A percentile compares a stretch with the other conserved stretches of the same genome.
These are phyloP conservation scores for Fraxinus sp. DNA, from an alignment of 305 asterid genomes.

Conservation along the genomic window DNA sequence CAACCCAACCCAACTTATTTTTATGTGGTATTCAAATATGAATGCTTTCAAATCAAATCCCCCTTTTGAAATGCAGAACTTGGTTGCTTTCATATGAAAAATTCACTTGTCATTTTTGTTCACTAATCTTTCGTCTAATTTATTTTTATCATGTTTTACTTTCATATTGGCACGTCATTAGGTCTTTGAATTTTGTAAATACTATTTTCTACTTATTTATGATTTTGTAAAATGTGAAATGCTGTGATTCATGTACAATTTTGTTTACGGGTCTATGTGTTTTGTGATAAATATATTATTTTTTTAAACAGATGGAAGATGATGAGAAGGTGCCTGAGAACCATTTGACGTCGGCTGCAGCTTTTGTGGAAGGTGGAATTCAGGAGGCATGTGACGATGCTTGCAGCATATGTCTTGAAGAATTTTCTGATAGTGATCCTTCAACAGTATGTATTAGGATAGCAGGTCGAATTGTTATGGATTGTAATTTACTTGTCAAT, in stretches of 20 bases:
- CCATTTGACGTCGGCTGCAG: constrained; percentile 69
- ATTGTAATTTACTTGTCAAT: constrained; percentile 12
- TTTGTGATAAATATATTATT: not conserved
- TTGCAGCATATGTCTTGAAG: constrained; percentile 91
- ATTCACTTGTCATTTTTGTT: not conserved
- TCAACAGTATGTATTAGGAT: constrained; percentile 51
- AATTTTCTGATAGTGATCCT: constrained; percentile 69
- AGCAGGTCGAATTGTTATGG: not conserved
- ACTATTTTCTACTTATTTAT: not conserved
- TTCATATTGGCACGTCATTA: not conserved
- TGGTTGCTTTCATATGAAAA: not conserved
- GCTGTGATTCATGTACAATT: not conserved
- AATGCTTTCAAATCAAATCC: not conserved
- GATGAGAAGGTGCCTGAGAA: constrained; percentile 52
- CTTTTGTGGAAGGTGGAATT: constrained; percentile 91
- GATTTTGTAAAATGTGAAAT: not conserved
- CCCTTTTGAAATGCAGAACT: not conserved
- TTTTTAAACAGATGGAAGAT: constrained; percentile 65
- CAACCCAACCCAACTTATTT: not conserved
- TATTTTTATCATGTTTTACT: not conserved
- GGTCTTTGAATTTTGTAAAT: not conserved
- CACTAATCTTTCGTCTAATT: not conserved
- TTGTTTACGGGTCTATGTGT: not conserved
- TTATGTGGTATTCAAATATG: not conserved
- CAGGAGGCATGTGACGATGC: constrained; percentile 88